Conservation (phyloP, 2,329 filamentous ascomycete species). For the Colletotrichum paranaense region DNA sequence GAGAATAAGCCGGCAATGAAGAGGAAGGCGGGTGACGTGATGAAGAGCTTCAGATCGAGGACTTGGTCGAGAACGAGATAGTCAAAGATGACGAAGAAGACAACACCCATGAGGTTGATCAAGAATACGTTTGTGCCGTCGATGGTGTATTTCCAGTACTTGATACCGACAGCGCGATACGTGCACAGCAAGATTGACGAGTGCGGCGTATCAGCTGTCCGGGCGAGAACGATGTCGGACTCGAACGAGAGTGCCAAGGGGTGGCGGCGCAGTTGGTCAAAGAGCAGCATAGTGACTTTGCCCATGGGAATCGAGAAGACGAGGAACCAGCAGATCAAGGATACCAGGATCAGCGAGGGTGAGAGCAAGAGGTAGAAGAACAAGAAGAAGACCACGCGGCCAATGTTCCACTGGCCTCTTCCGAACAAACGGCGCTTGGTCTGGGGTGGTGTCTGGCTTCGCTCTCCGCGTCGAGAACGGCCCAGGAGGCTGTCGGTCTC, state of each 20-base stretch:
- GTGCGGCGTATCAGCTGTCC: slow-evolving; percentile 76
- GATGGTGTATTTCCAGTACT: slow-evolving; percentile 99
- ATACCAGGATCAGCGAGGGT: slow-evolving; percentile 86
- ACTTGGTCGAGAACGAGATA: slow-evolving; percentile 81
- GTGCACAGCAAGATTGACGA: slow-evolving; percentile 94
- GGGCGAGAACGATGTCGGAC: slow-evolving; percentile 81
- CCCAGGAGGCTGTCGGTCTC: slow-evolving; percentile 93
- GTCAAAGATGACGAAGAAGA: slow-evolving; percentile 95
- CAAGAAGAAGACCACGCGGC: slow-evolving; percentile 93
- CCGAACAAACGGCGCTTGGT: slow-evolving; percentile 91
- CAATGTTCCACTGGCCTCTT: slow-evolving; percentile 94
- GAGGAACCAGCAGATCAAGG: slow-evolving; percentile 91
- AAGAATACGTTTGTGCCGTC: slow-evolving; percentile 99
- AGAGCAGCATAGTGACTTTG: slow-evolving; percentile 88
- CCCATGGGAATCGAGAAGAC: slow-evolving; percentile 99
- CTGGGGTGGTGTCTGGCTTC: slow-evolving; percentile 47
- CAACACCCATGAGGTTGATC: slow-evolving; percentile 94
- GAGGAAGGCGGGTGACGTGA: slow-evolving; percentile 87
- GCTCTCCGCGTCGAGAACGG: slow-evolving; percentile 63
- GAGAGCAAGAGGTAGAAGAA: slow-evolving; percentile 96
- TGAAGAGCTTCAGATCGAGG: slow-evolving; percentile 75
- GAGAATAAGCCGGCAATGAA: slow-evolving; percentile 88
- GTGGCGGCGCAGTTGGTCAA: slow-evolving; percentile 92
- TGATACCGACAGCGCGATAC: slow-evolving; percentile 91
- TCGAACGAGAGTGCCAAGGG: slow-evolving; percentile 94